Base-by-base conservation (phyloP, 2,329 filamentous ascomycete species). In the Ophiostoma quercus region DNA sequence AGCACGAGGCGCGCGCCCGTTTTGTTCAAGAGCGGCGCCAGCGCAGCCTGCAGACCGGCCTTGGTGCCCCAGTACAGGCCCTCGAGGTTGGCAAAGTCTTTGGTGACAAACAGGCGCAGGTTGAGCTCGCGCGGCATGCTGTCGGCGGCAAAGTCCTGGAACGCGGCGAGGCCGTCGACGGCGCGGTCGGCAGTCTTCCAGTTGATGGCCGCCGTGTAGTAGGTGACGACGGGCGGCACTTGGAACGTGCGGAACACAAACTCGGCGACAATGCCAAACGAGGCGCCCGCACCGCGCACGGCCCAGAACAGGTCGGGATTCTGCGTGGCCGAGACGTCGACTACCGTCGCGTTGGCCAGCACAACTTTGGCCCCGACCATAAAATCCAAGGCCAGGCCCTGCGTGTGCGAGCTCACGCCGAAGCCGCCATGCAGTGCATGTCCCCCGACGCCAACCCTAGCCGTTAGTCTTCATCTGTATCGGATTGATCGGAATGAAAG, bases 91-190 rank as follows among this genome's bases (percentile, higher is more conserved):
- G 77, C 75, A 67, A 77, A 79, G 29, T 75, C 70, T 8, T 75
- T 75, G 12, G 76, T 77, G 66, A 78, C 78, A 72, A 80, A 79
- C 6, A 82, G 72, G 22, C 80, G 78, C 77, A 82, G 79, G 72
- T 81, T 82, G 29, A 82, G 72, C 75, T 81, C 80, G 7, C 73
- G 71, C 8, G 80, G 79, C 78, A 80, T 79, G 8, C 74, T 76
- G 54, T 77, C 54, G 32, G 66, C 70, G 32, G 75, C 74, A 72
- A 74, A 78, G 41, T 77, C 75, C 66, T 78, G 77, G 12, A 78
- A 74, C 4, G 75, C 75, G 16, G 73, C 71, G 51, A 78, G 37
- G 7, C 77, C 77, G 8, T 72, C 73, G 0, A 73, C 65, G 2
- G 75, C 77, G 19, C 43, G 43, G 43, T n/a, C 16, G 16, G 16